These are phyloP conservation scores for Gossypium turneri DNA, from an alignment of 345 rosid genomes.

Conservation along the genomic window DNA sequence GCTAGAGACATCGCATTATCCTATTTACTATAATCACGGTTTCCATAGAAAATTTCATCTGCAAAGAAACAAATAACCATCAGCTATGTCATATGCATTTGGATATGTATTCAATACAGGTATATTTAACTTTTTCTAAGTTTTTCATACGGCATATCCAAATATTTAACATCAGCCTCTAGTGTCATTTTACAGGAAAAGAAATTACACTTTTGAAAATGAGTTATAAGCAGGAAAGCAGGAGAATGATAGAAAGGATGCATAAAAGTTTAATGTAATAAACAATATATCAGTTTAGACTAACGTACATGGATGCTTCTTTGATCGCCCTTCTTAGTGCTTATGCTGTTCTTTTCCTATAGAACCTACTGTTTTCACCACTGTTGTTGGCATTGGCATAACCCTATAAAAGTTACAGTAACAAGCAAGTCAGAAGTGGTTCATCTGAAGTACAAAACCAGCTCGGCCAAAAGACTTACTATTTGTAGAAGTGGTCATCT, in stretches of 20 bases:
- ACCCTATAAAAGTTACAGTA: conserved; percentile 34
- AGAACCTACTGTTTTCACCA: conserved; percentile 24
- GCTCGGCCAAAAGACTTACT: background rate
- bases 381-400: background rate
- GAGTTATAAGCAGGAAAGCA: background rate
- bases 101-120: no score
- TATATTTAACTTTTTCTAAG: no score
- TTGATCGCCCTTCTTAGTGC: background rate
- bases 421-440: background rate
- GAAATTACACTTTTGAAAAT: background rate
- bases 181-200: no score
- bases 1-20: no score
- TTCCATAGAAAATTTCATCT: no score
- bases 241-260: background rate
- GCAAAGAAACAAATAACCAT: no score
- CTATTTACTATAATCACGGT: no score
- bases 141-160: no score
- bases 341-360: conserved; percentile 4
- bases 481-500: conserved; percentile 41
- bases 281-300: no score
- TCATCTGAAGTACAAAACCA: conserved; percentile 19
- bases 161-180: no score
- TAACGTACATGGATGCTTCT: background rate
- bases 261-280: no score
- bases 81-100: no score